Evolutionary conservation across 148 eudicot genomes (phyloP).

Genomic region (Hydrangea macrophylla): DNA sequence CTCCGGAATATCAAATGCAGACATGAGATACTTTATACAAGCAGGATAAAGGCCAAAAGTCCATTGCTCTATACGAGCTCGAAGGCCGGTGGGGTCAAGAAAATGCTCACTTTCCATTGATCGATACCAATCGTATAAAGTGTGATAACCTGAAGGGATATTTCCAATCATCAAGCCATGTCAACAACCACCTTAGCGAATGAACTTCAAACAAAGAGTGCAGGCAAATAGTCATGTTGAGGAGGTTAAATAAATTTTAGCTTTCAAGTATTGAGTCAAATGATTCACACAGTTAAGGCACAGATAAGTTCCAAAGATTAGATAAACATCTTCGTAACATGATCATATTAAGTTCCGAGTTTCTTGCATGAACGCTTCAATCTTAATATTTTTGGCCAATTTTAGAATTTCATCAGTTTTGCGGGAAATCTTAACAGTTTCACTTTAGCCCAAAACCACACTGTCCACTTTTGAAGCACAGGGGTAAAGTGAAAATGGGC

Average conservation of each 20-base stretch:
- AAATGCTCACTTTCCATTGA: constrained; percentile 93
- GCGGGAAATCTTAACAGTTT: too few relatives aligned
- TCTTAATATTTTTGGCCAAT: too few relatives aligned
- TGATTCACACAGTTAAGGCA: not conserved
- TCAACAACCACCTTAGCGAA: not conserved
- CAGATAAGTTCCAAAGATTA: not conserved
- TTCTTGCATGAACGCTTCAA: too few relatives aligned
- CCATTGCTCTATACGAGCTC: constrained; percentile 95
- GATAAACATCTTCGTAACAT: too few relatives aligned
- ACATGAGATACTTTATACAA: constrained; percentile 97
- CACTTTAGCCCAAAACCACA: too few relatives aligned
- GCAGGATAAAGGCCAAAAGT: constrained; percentile 98
- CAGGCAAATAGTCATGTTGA: too few relatives aligned
- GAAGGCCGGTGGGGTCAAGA: constrained; percentile 96
- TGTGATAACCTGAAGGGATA: constrained; percentile 79
- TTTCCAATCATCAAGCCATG: constrained; percentile 3
- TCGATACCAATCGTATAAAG: constrained; percentile 91
- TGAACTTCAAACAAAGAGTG: not conserved
- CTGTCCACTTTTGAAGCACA: too few relatives aligned
- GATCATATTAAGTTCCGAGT: too few relatives aligned
- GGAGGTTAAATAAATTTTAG: not conserved
- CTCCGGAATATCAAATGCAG: constrained; percentile 99
- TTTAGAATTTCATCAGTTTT: too few relatives aligned
- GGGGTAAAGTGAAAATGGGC: too few relatives aligned
- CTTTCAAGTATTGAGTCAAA: not conserved